phyloP scores from a whole-genome alignment of 108 stramenopile species.

The Mediolabrus comicus region DNA sequence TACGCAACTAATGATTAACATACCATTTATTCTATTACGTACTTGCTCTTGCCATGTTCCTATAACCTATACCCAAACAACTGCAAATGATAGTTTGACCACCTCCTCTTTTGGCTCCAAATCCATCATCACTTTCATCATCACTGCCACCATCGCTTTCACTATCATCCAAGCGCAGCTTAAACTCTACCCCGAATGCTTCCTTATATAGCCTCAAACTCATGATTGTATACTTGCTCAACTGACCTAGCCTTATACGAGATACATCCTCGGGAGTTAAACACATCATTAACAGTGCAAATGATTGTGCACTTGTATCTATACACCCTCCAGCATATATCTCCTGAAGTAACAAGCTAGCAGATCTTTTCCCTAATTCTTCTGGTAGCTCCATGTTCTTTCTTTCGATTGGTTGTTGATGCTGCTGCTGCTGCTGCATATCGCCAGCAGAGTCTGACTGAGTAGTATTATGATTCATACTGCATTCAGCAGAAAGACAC shows the following conservation, averaged over 20 bases:
- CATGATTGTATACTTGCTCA: slow-evolving; percentile 77
- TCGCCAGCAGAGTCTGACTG: not conserved
- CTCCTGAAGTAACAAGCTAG: slow-evolving; percentile 88
- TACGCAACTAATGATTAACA: not conserved
- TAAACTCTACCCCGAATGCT: slow-evolving; percentile 87
- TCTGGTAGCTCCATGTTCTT: slow-evolving; percentile 83
- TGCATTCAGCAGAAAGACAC: slow-evolving; percentile 82
- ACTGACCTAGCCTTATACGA: slow-evolving; percentile 77
- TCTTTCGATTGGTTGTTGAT: slow-evolving; percentile 27
- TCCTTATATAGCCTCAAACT: slow-evolving; percentile 80
- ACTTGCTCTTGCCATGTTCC: slow-evolving; percentile 85
- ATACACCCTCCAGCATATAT: slow-evolving; percentile 92
- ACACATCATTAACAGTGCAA: slow-evolving; percentile 94
- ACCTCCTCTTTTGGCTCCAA: slow-evolving; percentile 3
- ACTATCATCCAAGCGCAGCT: slow-evolving; percentile 60
- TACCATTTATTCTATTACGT: slow-evolving; percentile 43
- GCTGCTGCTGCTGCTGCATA: not conserved
- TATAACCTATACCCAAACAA: slow-evolving; percentile 86
- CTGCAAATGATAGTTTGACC: slow-evolving; percentile 67
- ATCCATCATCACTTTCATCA: slow-evolving; percentile 20
- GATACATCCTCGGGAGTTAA: slow-evolving; percentile 96
- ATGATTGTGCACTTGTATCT: slow-evolving; percentile 85
- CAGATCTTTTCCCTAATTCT: slow-evolving; percentile 87
- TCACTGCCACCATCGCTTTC: slow-evolving; percentile 8
- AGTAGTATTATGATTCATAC: slow-evolving; percentile 41